Conservation (phyloP, 164 flowering plant species). For the Euptelea pleiosperma region DNA sequence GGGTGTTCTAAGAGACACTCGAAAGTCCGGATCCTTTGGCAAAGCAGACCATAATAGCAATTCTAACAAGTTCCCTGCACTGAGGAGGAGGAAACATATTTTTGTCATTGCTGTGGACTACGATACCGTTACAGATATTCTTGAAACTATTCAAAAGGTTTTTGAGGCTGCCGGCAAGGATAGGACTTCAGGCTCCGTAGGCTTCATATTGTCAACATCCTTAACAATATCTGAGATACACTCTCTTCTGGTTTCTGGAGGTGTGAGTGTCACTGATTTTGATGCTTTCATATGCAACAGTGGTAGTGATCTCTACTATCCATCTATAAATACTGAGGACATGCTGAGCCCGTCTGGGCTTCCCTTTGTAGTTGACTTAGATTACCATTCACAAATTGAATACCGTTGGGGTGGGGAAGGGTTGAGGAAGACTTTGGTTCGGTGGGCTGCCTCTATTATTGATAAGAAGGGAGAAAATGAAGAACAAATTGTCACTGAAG, state of each 20-base stretch:
- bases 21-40: constrained; percentile 38
- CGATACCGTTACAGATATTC: constrained; percentile 36
- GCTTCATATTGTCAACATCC: constrained; percentile 82
- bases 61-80: constrained; percentile 50
- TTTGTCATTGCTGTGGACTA: constrained; percentile 74
- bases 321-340: constrained; percentile 57
- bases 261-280: constrained; percentile 58
- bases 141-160: constrained; percentile 37
- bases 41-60: constrained; percentile 40
- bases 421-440: constrained; percentile 73
- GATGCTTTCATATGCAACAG: constrained; percentile 93
- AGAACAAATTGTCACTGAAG: constrained; percentile 47
- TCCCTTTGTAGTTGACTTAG: constrained; percentile 63
- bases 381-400: constrained; percentile 87
- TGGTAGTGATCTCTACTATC: constrained; percentile 91
- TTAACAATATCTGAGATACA: constrained; percentile 69
- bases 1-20: constrained; percentile 42
- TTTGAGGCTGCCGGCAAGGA: constrained; percentile 56
- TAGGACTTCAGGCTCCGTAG: constrained; percentile 56
- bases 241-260: constrained; percentile 51
- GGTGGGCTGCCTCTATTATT: constrained; percentile 72
- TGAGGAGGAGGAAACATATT: constrained; percentile 70
- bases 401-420: constrained; percentile 97
- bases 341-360: constrained; percentile 25
- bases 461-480: constrained; percentile 47